Evolutionary conservation across 2,329 filamentous ascomycete genomes (phyloP).

Genomic region (Cordyceps javanica): DNA sequence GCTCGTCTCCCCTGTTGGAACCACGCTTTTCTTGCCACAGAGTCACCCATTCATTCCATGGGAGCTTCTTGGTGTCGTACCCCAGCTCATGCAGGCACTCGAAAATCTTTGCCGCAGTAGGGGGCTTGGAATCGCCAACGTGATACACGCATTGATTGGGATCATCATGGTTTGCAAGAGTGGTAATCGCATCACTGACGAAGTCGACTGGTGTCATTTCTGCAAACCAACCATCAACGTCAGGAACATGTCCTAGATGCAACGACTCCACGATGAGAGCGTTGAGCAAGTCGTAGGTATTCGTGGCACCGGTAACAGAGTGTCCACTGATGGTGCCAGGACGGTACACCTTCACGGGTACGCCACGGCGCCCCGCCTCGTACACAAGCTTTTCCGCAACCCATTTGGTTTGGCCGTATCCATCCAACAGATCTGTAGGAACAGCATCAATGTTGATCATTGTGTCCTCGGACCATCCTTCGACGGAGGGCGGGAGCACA

Average conservation of each 20-base stretch:
- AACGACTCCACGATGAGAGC: slow-evolving; percentile 73
- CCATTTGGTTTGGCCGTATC: slow-evolving; percentile 78
- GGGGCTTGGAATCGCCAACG: slow-evolving; percentile 65
- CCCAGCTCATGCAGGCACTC: slow-evolving; percentile 58
- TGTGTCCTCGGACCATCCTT: slow-evolving; percentile 65
- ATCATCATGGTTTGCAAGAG: slow-evolving; percentile 58
- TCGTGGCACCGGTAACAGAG: slow-evolving; percentile 66
- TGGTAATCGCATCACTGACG: slow-evolving; percentile 66
- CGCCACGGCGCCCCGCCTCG: slow-evolving; percentile 60
- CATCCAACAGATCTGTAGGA: slow-evolving; percentile 61
- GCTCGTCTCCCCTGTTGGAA: slow-evolving; percentile 58
- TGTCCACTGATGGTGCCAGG: slow-evolving; percentile 75
- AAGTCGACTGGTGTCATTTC: slow-evolving; percentile 86
- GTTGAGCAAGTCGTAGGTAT: slow-evolving; percentile 71
- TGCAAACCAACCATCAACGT: slow-evolving; percentile 67
- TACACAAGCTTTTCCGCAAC: slow-evolving; percentile 69
- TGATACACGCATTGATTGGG: slow-evolving; percentile 64
- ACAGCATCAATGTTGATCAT: slow-evolving; percentile 64
- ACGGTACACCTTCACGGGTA: slow-evolving; percentile 66
- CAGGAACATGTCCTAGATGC: slow-evolving; percentile 62
- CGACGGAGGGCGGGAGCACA: slow-evolving; percentile 62
- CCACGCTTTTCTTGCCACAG: slow-evolving; percentile 68
- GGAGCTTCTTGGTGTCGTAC: slow-evolving; percentile 60
- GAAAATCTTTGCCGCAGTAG: slow-evolving; percentile 61
- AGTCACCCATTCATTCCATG: slow-evolving; percentile 68